A percentile compares a stretch with the other conserved stretches of the same genome.
phyloP scores from a whole-genome alignment of 352 stramenopile species.

The Phytopythium oedochilum region DNA sequence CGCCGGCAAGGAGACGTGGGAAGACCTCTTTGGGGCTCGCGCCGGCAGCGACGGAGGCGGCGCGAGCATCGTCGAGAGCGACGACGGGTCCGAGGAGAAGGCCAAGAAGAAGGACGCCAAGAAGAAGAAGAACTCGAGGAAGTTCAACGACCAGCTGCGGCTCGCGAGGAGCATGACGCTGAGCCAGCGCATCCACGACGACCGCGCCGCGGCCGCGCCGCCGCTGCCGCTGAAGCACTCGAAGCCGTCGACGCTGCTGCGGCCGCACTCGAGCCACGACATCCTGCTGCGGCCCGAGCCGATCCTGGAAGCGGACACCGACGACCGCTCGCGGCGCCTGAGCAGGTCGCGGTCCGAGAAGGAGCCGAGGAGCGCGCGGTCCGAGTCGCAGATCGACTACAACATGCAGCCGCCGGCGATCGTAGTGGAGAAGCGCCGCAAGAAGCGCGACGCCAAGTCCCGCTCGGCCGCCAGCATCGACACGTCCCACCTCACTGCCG shows the following conservation, averaged over 20 bases:
- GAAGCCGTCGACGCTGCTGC: constrained; percentile 16
- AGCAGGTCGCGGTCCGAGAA: neutral
- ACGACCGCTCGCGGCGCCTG: neutral
- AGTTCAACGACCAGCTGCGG: constrained; percentile 66
- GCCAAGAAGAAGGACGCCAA: constrained; percentile 19
- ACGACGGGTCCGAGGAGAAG: constrained; percentile 26
- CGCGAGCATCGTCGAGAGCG: neutral
- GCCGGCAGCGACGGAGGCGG: constrained; percentile 19
- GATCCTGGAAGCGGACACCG: constrained; percentile 3
- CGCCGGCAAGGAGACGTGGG: constrained; percentile 51
- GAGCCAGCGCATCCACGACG: constrained; percentile 49
- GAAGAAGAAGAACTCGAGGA: constrained; percentile 64
- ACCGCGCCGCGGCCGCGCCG: constrained; percentile 16
- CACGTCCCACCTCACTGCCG: constrained; percentile 21
- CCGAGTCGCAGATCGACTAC: constrained; percentile 2
- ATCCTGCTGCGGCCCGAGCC: constrained; percentile 21
- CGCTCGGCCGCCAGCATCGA: constrained; percentile 61
- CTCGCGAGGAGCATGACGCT: constrained; percentile 47
- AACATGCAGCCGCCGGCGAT: constrained; percentile 7
- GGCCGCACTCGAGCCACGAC: constrained; percentile 30
- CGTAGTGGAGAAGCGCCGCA: constrained; percentile 18
- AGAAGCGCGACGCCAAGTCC: constrained; percentile 39
- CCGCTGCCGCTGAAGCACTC: constrained; percentile 9
- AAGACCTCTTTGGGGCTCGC: constrained; percentile 57
- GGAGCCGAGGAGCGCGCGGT: neutral